Base-by-base conservation (phyloP, 129 eudicot species). In the Helianthus tuberosus region DNA sequence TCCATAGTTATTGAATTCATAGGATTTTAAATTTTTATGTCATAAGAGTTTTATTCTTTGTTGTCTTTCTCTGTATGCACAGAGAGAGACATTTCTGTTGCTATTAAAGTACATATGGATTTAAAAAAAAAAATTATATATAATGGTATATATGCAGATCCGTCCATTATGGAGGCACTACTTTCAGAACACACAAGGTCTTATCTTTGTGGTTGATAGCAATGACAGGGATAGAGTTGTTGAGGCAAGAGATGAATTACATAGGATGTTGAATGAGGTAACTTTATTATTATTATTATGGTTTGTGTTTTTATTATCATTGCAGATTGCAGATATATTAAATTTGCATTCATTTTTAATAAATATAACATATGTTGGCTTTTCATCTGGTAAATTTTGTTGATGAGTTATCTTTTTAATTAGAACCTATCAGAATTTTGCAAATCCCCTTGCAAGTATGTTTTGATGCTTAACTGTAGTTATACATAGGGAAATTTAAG, bases 81-180 rank as follows among this genome's bases (percentile, higher is more conserved):
- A 11, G 0, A 50, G 4, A 35, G 3, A 46, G 11, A 44, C 13
- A 39, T 54, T 0, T 25, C 13, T 43, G 14, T 66, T 41, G 73
- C 46, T 25, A 17, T 41, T 27, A 48, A 64, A 54, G 38, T 67
- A 44, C 48, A 8, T 25, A 16, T 64, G 8, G 9, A 23, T 27
- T 38, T 49, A 13, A 16, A 15, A 50, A 35, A 25, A 25, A 29
- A 29, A 8, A 14, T 20, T n/a, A 29, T 64, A 41, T 39, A 15
- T 3, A 13, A 60, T 66, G 29, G 27, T 46, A 51, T 29, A 13
- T 53, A 36, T 29, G 79, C 86, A 95, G 99, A 95, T 95, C 80
- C 99, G 99, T 84, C 99, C 99, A 71, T 78, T 95, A 78, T 95
- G 99, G 99, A 95, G 99, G 91, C 99, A 95, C 75, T 95, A 95